These are phyloP conservation scores for Hibiscus tridactylites DNA, from an alignment of 345 rosid genomes.

Conservation along the genomic window DNA sequence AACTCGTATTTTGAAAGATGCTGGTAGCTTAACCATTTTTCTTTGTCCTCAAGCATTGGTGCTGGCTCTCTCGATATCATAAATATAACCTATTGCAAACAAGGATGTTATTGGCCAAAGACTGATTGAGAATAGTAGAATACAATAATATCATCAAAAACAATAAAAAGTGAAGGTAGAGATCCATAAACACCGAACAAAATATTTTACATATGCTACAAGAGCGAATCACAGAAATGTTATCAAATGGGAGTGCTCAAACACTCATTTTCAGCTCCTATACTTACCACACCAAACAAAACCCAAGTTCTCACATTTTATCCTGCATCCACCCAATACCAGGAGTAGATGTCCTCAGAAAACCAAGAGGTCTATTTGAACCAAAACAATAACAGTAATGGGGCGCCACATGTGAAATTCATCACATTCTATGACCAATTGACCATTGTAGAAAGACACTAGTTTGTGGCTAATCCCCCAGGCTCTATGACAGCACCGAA, in stretches of 20 bases:
- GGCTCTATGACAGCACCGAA: neutral
- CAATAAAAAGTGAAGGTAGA: neutral
- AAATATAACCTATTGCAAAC: constrained; percentile 69
- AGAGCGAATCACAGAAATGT: neutral
- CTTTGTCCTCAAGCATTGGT: constrained; percentile 99
- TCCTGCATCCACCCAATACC: neutral
- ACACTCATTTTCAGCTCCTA: neutral
- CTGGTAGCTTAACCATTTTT: constrained; percentile 57
- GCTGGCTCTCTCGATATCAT: constrained; percentile 98
- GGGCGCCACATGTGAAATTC: neutral
- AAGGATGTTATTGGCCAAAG: constrained; percentile 2
- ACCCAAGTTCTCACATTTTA: neutral
- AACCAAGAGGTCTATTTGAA: neutral
- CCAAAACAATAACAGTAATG: neutral
- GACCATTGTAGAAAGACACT: neutral
- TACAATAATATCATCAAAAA: neutral
- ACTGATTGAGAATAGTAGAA: neutral
- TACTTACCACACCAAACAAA: neutral
- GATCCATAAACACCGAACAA: neutral
- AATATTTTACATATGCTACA: neutral
- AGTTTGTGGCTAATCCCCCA: neutral
- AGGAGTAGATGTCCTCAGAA: neutral
- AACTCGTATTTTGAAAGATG: neutral
- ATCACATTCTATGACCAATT: neutral
- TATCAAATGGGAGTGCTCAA: neutral